phyloP scores from a whole-genome alignment of 2,329 filamentous ascomycete genomes.

The Harringtonia lauricola region DNA sequence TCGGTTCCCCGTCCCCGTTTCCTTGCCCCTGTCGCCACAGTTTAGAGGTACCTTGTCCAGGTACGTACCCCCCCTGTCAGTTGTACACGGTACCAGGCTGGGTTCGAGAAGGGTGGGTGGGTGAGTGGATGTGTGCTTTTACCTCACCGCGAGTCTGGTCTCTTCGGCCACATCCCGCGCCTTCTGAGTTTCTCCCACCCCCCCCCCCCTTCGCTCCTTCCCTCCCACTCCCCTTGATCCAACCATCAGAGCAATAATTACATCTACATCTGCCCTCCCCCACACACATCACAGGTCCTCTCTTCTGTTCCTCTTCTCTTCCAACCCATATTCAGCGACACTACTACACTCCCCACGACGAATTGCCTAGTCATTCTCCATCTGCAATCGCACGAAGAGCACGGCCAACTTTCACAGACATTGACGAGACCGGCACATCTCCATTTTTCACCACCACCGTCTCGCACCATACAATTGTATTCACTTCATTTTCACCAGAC shows the following conservation, averaged over 20 bases:
- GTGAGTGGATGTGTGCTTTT: slow-evolving; percentile 7
- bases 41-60: slow-evolving; percentile 9
- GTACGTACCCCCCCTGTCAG: slow-evolving; percentile 10
- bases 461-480: too few species aligned
- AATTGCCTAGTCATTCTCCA: neutral
- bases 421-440: too few species aligned
- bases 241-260: slow-evolving; percentile 13
- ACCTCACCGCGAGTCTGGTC: slow-evolving; percentile 15
- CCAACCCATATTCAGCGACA: neutral
- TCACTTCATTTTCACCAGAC: too few species aligned
- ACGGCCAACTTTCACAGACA: too few species aligned
- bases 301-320: slow-evolving; percentile 2
- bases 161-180: slow-evolving; percentile 13
- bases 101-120: slow-evolving; percentile 6
- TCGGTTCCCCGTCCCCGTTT: neutral
- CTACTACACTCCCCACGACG: neutral
- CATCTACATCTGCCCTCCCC: slow-evolving; percentile 16
- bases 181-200: slow-evolving; percentile 4
- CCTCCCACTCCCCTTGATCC: slow-evolving; percentile 10
- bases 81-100: slow-evolving; percentile 10
- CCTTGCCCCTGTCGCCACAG: slow-evolving; percentile 1
- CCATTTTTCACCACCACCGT: too few species aligned
- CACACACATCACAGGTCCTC: slow-evolving; percentile 9
- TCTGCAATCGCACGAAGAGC: neutral
- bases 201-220: slow-evolving; percentile 9